Base-by-base conservation (phyloP, 371 early-diverging fungal genomes). In the Phascolomyces articulosus region DNA sequence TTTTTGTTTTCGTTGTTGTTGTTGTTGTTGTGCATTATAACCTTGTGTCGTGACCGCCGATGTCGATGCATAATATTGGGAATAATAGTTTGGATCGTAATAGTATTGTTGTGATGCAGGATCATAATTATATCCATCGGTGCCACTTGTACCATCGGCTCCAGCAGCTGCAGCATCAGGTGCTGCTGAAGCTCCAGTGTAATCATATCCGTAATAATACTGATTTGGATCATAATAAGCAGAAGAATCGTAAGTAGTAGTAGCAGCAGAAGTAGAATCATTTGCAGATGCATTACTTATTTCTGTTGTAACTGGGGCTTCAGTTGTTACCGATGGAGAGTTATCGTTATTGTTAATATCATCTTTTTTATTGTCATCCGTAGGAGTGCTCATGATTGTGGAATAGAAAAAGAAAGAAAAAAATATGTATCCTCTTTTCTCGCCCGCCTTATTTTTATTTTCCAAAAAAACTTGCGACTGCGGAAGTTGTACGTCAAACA, bases 31-130 rank as follows among this genome's bases (percentile, higher is more conserved):
- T 34, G n/a, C 49, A 27, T 53, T 29, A 20, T 23, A 31, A n/a
- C 4, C 16, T 27, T 21, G 40, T 1, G 20, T 58, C n/a, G 38
- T 54, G n/a, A n/a, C n/a, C 3, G 64, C 57, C 1, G 55, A 40
- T 34, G 64, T 40, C 0, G 68, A 57, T 11, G 62, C 54, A 40
- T 74, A 74, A 34, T 74, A 74, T 51, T 75, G 73, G 29, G 75
- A 63, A 58, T 79, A 75, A 23, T 73, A 71, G 40, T 63, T 69
- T 27, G 74, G 71, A 65, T 75, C 72, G 38, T 79, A 72, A 55
- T 72, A 72, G 27, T 63, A 62, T 60, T 60, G 61, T 34, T 34
- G 34, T 34, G 34, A 34, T 26, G 69, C 44, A 10, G 64, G 34
- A 55, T 65, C 71, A 44, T 68, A 66, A 24, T 40, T 59, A 41